Base-by-base conservation (phyloP, 192 early-diverging fungal species). In the Podila horticola region DNA sequence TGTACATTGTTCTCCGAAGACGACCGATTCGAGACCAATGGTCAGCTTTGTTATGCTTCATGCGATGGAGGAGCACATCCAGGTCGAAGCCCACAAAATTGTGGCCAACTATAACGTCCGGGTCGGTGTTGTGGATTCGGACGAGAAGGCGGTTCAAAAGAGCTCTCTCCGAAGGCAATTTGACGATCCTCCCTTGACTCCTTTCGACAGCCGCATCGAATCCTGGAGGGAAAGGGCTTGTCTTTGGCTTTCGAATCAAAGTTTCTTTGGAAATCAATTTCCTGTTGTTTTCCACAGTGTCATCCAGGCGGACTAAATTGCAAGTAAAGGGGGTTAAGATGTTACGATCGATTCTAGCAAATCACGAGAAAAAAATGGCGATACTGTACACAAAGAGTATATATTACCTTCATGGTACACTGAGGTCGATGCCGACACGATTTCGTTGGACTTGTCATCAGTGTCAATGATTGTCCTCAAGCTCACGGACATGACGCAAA, bases 31-130 rank as follows among this genome's bases (percentile, higher is more conserved):
- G 87, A 12, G 94, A 94, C 98, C 98, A 99, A 36, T 91, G 85
- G 45, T 90, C 88, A 10, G 89, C 89, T 7, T 90, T 92, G 30
- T 90, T 85, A n/a, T 82, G 87, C 67, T 95, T 96, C 94, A 99
- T 95, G 29, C 98, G 94, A 74, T 97, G 94, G 58, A 99, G 83
- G 3, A 99, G 84, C 11, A 99, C 92, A 69, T 97, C 96, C 34
- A 99, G 85, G 74, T 95, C 95, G 75, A 98, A 97, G 15, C 97
- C 97, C 67, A 95, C 88, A 86, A 99, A 95, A 69, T 98, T 98
- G 87, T 99, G 98, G 20, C 97, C 95, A 11, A 97, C 93, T 66
- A 99, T 83, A 0, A 99, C 86, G 84, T 99, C 98, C 0, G 98
- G 97, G 69, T 99, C 98, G 13, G 81, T 36, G 24, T 82, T 79